Conservation (phyloP, 192 early-diverging fungal species). For the Rhizophagus clarus region DNA sequence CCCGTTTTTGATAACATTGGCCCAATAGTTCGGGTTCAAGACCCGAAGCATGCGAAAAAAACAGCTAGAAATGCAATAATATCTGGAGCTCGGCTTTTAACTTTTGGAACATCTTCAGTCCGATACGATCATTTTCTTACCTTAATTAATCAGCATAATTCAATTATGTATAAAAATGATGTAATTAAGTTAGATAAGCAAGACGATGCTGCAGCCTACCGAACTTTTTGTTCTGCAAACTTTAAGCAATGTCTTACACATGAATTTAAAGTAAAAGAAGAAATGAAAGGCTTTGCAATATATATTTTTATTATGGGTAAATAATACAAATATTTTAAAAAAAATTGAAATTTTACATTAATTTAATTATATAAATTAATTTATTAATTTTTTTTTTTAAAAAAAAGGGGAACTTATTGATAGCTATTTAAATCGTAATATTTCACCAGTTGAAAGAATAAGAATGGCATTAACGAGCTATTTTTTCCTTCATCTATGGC, state of each 20-base stretch:
- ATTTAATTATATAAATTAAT: neutral
- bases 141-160: neutral
- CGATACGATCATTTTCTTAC: no score
- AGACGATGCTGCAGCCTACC: neutral
- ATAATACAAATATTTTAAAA: no score
- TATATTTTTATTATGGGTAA: neutral
- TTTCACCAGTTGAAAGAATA: neutral
- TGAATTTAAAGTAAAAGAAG: neutral
- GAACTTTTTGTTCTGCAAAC: neutral
- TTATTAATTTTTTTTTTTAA: neutral
- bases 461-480: slow-evolving; percentile 48
- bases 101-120: no score
- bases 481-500: neutral
- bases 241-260: neutral
- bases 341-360: no score
- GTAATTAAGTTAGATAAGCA: neutral
- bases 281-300: neutral
- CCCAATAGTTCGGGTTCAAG: no score
- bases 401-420: neutral
- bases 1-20: no score
- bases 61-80: no score
- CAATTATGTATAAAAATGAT: neutral
- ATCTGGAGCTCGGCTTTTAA: no score
- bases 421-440: no score
- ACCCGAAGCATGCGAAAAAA: no score